A percentile compares a stretch with the other conserved stretches of the same genome.
Conservation (phyloP, 2,329 filamentous ascomycete genomes). For the Incumbomyces lentus region DNA sequence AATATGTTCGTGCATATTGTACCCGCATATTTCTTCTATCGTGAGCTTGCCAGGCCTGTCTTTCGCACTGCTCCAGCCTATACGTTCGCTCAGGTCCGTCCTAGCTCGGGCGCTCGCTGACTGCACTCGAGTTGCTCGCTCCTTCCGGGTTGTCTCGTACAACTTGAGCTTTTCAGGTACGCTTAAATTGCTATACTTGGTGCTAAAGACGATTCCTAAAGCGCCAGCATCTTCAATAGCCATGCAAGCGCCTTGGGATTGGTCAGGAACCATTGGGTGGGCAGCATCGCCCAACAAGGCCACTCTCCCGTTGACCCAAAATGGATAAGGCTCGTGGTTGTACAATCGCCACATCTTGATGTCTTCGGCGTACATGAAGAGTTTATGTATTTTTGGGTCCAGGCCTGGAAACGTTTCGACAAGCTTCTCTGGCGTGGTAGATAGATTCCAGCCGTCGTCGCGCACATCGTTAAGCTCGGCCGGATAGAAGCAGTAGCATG, state of each 20-base stretch:
- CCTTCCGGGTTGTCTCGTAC: constrained; percentile 25
- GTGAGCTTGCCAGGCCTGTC: constrained; percentile 25
- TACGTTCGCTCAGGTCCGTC: constrained; percentile 10
- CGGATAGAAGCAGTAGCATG: constrained; percentile 32
- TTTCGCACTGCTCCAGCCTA: constrained; percentile 21
- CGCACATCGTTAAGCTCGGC: constrained; percentile 13
- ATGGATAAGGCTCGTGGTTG: constrained; percentile 14
- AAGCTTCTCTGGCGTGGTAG: constrained; percentile 10
- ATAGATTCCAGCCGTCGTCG: constrained; percentile 18
- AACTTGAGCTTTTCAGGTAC: constrained; percentile 19
- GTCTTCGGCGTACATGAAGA: constrained; percentile 14
- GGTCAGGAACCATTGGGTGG: constrained; percentile 28
- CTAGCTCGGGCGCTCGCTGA: constrained; percentile 19
- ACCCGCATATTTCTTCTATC: constrained; percentile 27
- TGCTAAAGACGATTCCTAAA: constrained; percentile 28
- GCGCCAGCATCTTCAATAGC: constrained; percentile 34
- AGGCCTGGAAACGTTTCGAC: constrained; percentile 12
- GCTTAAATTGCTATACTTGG: constrained; percentile 13
- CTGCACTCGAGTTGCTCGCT: constrained; percentile 24
- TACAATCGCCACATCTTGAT: constrained; percentile 16
- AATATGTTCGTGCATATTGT: constrained; percentile 20
- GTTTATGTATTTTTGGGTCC: constrained; percentile 7
- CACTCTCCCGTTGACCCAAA: constrained; percentile 23
- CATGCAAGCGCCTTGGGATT: constrained; percentile 28
- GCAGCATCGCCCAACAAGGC: constrained; percentile 26